Conservation (phyloP, 2,329 filamentous ascomycete genomes). For the Alternaria triticina region DNA sequence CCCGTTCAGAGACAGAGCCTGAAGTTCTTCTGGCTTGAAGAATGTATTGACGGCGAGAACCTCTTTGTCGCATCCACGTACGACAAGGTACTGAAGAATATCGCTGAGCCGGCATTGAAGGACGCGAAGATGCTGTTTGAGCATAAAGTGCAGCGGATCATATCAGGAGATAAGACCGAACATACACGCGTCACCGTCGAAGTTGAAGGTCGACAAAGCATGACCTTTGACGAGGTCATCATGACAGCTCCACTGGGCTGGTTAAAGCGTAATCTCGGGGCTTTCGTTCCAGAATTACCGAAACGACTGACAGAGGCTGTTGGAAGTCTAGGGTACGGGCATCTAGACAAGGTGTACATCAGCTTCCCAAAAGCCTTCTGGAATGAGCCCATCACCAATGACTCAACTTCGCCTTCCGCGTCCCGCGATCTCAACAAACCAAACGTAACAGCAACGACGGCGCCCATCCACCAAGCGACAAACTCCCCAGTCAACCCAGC, state of each 20-base stretch:
- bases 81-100: slow-evolving; percentile 62
- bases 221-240: slow-evolving; percentile 71
- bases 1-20: slow-evolving; percentile 70
- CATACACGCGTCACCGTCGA: slow-evolving; percentile 48
- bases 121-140: slow-evolving; percentile 61
- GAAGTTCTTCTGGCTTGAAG: slow-evolving; percentile 79
- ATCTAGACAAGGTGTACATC: slow-evolving; percentile 68
- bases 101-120: slow-evolving; percentile 65
- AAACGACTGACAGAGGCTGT: slow-evolving; percentile 66
- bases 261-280: slow-evolving; percentile 43
- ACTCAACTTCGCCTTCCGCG: not conserved
- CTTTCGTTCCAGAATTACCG: slow-evolving; percentile 68
- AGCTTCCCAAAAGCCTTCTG: slow-evolving; percentile 81
- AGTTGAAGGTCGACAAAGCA: slow-evolving; percentile 53
- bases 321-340: slow-evolving; percentile 70
- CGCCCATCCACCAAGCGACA: slow-evolving; percentile 42
- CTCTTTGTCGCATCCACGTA: slow-evolving; percentile 69
- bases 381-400: slow-evolving; percentile 49
- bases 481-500: slow-evolving; percentile 35
- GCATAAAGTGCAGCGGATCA: slow-evolving; percentile 55
- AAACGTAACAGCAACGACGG: slow-evolving; percentile 48
- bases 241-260: slow-evolving; percentile 72
- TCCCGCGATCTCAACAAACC: slow-evolving; percentile 29
- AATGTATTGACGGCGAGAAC: slow-evolving; percentile 76
- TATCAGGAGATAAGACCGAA: slow-evolving; percentile 22